Base-by-base conservation (phyloP, 805 yeast species). In the Nakazawaea sp. region DNA sequence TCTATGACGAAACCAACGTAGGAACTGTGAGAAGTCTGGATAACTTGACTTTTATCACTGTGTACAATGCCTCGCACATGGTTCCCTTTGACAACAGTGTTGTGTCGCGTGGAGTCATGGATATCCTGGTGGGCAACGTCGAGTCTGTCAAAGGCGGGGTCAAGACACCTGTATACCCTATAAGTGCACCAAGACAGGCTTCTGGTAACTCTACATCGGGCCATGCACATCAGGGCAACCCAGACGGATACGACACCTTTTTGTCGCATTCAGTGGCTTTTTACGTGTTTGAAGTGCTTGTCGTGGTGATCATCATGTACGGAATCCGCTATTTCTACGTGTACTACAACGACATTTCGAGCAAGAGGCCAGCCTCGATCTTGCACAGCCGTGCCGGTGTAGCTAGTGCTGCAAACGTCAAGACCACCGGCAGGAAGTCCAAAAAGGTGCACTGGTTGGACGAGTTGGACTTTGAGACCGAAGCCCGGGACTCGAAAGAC, bases 11-110 rank as follows among this genome's bases (percentile, higher is more conserved):
- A 11, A 42, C 47, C 6, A 41, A 41, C 8, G 70, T 62, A 8
- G 70, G 75, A 43, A 48, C 56, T 26, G 47, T 73, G 27, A 56
- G 56, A 41, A 35, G 57, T 15, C 89, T 78, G 33, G 68, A 85
- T 44, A 85, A 86, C 51, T 63, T 90, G 50, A 81, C 96, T 0
- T 82, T 81, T 53, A 76, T 84, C 23, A 75, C 76, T 40, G 75
- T 90, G 2, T 73, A 60, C 53, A 75, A 85, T 47, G 76, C 95
- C 0, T 81, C 95, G 3, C 97, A 92, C 53, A 90, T 92, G 97
- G 92, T 88, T 18, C 95, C 97, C 1, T 80, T 73, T 46, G 97
- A 89, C 54, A 61, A 74, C 36, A 83, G 92, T 2, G 75, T 68
- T 32, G 68, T 72, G 19, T 72, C 89, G 6, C 67, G 88, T 45